These are phyloP conservation scores for Echites panduratus DNA, from an alignment of 257 asterid genomes.

Conservation along the genomic window DNA sequence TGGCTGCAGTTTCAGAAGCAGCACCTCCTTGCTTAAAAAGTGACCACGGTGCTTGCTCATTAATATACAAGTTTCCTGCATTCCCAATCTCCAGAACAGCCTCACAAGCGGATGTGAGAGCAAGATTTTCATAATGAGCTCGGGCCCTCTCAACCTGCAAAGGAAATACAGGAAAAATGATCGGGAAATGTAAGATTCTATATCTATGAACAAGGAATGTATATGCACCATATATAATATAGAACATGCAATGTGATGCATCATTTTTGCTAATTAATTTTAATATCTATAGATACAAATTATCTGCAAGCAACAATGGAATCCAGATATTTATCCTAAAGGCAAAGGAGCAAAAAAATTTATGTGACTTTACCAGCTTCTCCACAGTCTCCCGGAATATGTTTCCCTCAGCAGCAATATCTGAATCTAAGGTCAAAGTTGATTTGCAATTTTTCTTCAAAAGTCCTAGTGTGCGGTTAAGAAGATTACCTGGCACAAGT, in stretches of 20 bases:
- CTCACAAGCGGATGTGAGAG: slow-evolving; percentile 81
- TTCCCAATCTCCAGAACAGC: slow-evolving; percentile 80
- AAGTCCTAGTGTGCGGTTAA: slow-evolving; percentile 93
- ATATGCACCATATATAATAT: not conserved
- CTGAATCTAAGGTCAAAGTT: slow-evolving; percentile 61
- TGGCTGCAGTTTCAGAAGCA: slow-evolving; percentile 78
- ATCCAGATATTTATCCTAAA: not conserved
- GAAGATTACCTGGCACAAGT: slow-evolving; percentile 73
- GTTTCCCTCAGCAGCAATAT: slow-evolving; percentile 74
- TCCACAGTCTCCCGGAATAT: slow-evolving; percentile 61
- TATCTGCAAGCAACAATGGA: not conserved
- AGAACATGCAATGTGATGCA: not conserved
- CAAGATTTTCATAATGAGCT: slow-evolving; percentile 65
- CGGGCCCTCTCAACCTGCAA: slow-evolving; percentile 44
- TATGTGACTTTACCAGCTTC: slow-evolving; percentile 54
- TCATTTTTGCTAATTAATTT: not conserved
- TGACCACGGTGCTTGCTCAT: slow-evolving; percentile 87
- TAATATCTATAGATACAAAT: too few relatives aligned
- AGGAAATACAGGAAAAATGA: not conserved
- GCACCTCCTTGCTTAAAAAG: slow-evolving; percentile 83
- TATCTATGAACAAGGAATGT: not conserved
- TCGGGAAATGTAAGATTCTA: not conserved
- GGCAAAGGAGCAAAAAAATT: not conserved
- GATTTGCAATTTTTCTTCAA: slow-evolving; percentile 84
- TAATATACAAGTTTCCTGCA: slow-evolving; percentile 74